phyloP scores from a whole-genome alignment of 2,329 filamentous ascomycete genomes.

The Pseudogymnoascus sp. region DNA sequence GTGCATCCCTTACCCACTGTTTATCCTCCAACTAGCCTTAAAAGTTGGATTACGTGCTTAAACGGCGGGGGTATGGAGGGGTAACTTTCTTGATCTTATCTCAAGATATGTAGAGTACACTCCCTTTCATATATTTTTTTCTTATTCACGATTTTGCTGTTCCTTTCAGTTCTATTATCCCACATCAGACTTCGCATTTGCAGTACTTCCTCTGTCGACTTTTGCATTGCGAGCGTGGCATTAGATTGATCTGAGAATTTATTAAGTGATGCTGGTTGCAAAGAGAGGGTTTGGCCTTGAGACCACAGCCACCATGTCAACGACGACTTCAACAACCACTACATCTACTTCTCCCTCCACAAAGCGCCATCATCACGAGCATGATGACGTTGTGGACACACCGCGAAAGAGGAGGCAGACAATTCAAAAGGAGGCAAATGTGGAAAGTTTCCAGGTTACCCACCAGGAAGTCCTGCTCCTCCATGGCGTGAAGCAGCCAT shows the following conservation, averaged over 20 bases:
- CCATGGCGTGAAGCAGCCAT: slow-evolving; percentile 42
- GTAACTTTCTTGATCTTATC: slow-evolving; percentile 4
- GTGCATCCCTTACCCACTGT: background rate
- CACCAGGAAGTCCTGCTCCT: slow-evolving; percentile 42
- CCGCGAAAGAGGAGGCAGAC: background rate
- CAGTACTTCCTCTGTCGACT: background rate
- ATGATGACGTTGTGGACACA: background rate
- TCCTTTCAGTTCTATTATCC: background rate
- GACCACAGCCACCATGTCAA: background rate
- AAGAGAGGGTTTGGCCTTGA: background rate
- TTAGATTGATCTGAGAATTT: background rate
- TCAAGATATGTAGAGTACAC: background rate
- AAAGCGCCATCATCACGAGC: background rate
- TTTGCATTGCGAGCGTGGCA: background rate
- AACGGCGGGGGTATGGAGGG: background rate
- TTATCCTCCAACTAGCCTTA: background rate
- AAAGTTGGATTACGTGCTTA: slow-evolving; percentile 1
- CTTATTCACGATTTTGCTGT: background rate
- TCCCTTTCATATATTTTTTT: background rate
- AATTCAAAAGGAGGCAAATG: background rate
- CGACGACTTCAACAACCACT: background rate
- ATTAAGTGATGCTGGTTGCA: background rate
- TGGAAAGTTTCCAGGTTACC: background rate
- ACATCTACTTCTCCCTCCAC: background rate
- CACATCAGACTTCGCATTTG: background rate